These are phyloP conservation scores for Aspergillus sp. DNA, from an alignment of 2,329 filamentous ascomycete species.

Conservation along the genomic window DNA sequence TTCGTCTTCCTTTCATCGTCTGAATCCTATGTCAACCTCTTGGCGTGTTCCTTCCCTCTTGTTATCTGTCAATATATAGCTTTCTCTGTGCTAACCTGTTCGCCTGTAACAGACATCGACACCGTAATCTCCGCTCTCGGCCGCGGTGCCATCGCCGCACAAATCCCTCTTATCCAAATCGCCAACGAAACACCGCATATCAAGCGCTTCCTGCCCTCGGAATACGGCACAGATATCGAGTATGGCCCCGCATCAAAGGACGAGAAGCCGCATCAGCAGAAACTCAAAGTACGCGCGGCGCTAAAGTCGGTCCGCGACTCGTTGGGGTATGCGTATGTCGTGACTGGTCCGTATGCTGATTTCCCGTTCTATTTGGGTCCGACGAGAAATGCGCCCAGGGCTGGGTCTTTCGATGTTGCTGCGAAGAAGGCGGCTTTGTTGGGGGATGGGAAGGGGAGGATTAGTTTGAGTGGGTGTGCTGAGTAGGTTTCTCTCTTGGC, in stretches of 20 bases:
- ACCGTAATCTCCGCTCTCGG: conserved; percentile 67
- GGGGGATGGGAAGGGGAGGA: conserved; percentile 59
- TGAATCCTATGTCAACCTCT: no score
- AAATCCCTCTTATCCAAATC: conserved; percentile 61
- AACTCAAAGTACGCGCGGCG: conserved; percentile 65
- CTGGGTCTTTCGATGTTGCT: conserved; percentile 61
- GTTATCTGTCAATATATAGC: no score
- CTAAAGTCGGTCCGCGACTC: conserved; percentile 53
- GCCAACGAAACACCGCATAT: conserved; percentile 57
- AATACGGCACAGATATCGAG: conserved; percentile 67
- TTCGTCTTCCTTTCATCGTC: conserved; percentile 15
- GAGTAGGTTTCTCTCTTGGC: conserved; percentile 54
- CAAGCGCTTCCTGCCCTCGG: conserved; percentile 65
- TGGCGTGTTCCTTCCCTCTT: no score
- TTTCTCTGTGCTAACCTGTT: not conserved
- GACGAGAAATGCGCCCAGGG: conserved; percentile 33
- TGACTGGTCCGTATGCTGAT: conserved; percentile 69
- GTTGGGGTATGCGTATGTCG: conserved; percentile 65
- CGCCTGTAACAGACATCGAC: conserved; percentile 48
- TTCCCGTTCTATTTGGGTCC: conserved; percentile 53
- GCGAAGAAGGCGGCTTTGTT: conserved; percentile 60
- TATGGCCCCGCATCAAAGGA: conserved; percentile 56
- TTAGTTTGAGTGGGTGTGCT: conserved; percentile 69
- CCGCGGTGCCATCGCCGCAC: conserved; percentile 59
- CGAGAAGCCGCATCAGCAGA: conserved; percentile 69